phyloP scores from a whole-genome alignment of 2,329 filamentous ascomycete genomes.

The Aureobasidium sp. region DNA sequence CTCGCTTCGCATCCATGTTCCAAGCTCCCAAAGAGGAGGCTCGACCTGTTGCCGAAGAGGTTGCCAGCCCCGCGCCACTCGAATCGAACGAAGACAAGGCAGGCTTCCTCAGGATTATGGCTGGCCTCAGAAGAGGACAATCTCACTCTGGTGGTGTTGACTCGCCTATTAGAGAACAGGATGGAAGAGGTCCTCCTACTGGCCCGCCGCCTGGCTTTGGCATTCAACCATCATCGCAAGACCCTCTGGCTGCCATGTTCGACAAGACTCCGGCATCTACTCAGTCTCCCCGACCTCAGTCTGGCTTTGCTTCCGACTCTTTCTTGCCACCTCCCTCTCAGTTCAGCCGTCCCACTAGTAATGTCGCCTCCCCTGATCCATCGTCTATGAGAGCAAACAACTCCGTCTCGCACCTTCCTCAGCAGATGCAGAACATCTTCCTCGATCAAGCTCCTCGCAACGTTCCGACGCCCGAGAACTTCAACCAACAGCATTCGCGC shows the following conservation, averaged over 20 bases:
- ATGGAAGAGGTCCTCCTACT: constrained; percentile 10
- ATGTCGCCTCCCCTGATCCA: constrained; percentile 11
- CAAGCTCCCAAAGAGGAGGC: constrained; percentile 32
- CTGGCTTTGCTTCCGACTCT: constrained; percentile 3
- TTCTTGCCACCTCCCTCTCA: constrained; percentile 10
- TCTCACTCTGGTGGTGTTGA: constrained; percentile 21
- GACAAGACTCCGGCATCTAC: constrained; percentile 8
- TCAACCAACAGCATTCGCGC: constrained; percentile 31
- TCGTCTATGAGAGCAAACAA: neutral
- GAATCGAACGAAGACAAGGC: constrained; percentile 64
- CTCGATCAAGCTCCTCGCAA: constrained; percentile 15
- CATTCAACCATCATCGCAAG: neutral
- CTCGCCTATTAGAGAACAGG: constrained; percentile 15
- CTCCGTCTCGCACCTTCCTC: constrained; percentile 9
- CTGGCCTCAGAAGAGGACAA: constrained; percentile 63
- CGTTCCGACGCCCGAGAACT: constrained; percentile 11
- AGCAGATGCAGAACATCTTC: constrained; percentile 12
- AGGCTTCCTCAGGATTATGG: constrained; percentile 74
- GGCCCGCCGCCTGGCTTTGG: neutral
- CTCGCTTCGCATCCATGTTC: constrained; percentile 75
- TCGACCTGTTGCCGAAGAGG: constrained; percentile 18
- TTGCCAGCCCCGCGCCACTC: constrained; percentile 6
- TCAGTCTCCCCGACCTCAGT: constrained; percentile 11
- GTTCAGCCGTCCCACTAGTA: constrained; percentile 5
- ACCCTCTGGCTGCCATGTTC: constrained; percentile 14